phyloP scores from a whole-genome alignment of 176 grass and related monocot genomes.

The Musa acuminata region DNA sequence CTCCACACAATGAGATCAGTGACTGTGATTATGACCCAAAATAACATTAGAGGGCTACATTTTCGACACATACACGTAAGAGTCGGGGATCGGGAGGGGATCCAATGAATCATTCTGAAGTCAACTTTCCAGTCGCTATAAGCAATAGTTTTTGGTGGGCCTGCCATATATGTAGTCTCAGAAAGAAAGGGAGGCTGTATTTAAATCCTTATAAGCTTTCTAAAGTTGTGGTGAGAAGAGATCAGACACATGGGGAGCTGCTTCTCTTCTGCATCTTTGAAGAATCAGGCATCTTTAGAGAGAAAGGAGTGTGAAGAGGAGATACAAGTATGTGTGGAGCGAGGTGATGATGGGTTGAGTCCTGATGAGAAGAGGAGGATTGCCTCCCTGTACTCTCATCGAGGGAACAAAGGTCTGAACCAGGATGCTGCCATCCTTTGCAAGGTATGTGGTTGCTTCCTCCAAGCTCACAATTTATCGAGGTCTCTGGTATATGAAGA shows the following conservation, averaged over 20 bases:
- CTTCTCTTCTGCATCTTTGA: background rate
- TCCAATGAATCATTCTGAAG: too few relatives aligned
- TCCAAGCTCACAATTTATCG: background rate
- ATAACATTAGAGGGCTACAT: too few relatives aligned
- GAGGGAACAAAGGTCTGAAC: conserved; percentile 89
- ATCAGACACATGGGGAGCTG: background rate
- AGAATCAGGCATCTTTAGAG: conserved; percentile 6
- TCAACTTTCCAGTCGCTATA: too few relatives aligned
- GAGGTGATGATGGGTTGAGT: conserved; percentile 12
- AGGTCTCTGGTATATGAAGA: background rate
- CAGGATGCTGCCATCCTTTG: conserved; percentile 91
- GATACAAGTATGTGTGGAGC: conserved; percentile 55
- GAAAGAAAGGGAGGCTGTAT: too few relatives aligned
- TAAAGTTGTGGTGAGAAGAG: background rate
- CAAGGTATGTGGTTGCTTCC: conserved; percentile 29
- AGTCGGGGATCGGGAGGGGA: too few relatives aligned
- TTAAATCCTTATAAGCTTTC: background rate
- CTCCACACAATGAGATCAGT: too few relatives aligned
- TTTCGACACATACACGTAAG: too few relatives aligned
- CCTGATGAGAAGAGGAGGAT: conserved; percentile 26
- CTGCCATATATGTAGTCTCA: background rate
- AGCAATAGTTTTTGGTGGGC: too few relatives aligned
- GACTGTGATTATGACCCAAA: too few relatives aligned
- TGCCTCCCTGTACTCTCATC: conserved; percentile 74
- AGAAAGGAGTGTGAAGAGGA: conserved; percentile 56